Evolutionary conservation across 1,284 basidiomycete genomes (phyloP).

Genomic region (Xerocomus nothofagi): DNA sequence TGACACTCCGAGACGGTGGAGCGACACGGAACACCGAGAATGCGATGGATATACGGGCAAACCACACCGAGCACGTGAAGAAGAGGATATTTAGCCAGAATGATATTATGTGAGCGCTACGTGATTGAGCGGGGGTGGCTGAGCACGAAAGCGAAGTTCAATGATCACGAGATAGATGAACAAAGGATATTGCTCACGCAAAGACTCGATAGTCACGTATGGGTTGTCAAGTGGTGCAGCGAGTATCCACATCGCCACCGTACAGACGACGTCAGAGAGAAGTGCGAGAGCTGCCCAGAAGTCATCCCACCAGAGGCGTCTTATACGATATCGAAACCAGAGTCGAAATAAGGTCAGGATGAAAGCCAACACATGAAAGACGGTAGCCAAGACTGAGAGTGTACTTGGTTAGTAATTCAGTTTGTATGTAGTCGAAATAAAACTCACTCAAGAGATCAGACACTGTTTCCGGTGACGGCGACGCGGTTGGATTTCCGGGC

Average conservation of each 20-base stretch:
- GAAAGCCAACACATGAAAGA: constrained; percentile 23
- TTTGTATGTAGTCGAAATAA: neutral
- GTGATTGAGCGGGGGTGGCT: constrained; percentile 21
- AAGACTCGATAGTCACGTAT: constrained; percentile 7
- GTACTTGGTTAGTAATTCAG: neutral
- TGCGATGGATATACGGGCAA: constrained; percentile 32
- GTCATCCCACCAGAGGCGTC: constrained; percentile 33
- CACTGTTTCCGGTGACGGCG: constrained; percentile 12
- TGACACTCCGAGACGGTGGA: constrained; percentile 16
- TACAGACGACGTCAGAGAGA: constrained; percentile 12
- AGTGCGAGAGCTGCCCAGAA: constrained; percentile 28
- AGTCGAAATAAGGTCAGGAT: constrained; percentile 29
- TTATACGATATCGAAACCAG: constrained; percentile 25
- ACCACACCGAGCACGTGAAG: constrained; percentile 32
- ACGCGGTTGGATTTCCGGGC: neutral
- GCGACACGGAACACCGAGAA: constrained; percentile 30
- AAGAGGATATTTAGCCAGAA: constrained; percentile 23
- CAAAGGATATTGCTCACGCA: constrained; percentile 13
- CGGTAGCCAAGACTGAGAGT: constrained; percentile 17
- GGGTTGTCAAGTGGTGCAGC: constrained; percentile 19
- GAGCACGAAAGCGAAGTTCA: neutral
- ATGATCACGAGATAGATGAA: neutral
- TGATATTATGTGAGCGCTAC: constrained; percentile 18
- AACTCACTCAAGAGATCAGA: constrained; percentile 21
- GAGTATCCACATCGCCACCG: constrained; percentile 15